These are phyloP conservation scores for Henckelia pumila DNA, from an alignment of 257 asterid genomes.

Conservation along the genomic window DNA sequence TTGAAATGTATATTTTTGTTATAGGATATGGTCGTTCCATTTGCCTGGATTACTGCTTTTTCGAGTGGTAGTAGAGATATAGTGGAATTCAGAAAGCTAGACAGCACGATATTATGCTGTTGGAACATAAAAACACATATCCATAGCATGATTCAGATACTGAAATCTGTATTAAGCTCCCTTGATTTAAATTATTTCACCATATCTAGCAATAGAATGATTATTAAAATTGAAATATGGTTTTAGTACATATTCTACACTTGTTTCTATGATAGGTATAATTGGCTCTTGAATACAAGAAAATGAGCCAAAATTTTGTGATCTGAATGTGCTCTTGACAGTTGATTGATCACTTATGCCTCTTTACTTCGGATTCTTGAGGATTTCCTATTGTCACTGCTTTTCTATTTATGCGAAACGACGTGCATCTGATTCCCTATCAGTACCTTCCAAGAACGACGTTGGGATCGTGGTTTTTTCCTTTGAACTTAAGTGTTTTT, in stretches of 20 bases:
- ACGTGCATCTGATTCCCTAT: background rate
- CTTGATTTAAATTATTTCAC: background rate
- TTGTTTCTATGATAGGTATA: too few species aligned
- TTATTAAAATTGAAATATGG: too few species aligned
- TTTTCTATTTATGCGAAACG: background rate
- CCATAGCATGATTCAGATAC: background rate
- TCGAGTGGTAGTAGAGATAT: background rate
- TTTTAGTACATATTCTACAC: too few species aligned
- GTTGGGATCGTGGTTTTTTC: background rate
- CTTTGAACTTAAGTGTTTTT: background rate
- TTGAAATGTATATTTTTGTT: background rate
- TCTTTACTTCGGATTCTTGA: background rate
- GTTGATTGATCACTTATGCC: background rate
- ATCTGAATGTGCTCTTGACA: background rate
- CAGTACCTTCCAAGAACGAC: background rate
- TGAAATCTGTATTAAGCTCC: background rate
- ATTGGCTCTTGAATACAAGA: background rate
- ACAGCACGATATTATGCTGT: background rate
- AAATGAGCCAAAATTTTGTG: background rate
- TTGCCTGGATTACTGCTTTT: background rate
- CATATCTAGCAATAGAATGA: background rate
- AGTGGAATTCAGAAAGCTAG: background rate
- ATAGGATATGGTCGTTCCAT: background rate
- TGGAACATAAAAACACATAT: too few species aligned
- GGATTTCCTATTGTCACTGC: background rate